Evolutionary conservation across 345 rosid species (phyloP), one percentile per base, ranked within the genome.

Genomic region (Aquilaria malaccensis): DNA sequence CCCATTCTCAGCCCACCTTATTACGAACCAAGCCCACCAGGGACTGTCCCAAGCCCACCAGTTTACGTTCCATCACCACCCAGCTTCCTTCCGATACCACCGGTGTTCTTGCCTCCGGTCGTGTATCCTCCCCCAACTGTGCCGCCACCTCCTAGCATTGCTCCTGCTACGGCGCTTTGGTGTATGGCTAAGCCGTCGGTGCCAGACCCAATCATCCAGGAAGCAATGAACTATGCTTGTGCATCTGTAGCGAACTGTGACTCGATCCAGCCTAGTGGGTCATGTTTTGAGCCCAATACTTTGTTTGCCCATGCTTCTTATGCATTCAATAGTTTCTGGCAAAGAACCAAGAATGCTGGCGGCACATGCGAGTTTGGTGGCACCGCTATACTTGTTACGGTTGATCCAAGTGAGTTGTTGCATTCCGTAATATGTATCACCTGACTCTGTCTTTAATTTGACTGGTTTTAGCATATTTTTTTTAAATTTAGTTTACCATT

Each of bases 241-340:
- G 96, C 77, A 31, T 83, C 96, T 0, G 97, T 95, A 7, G 97
- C 99, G 0, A 95, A 94, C 56, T 94, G 99, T 29, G 71, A 76
- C 15, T 81, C 89, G 0, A 81, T 94, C 62, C 86, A 72, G 68
- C 79, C 97, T 0, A 73, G 61, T 31, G 95, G 97, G 15, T 47
- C 83, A 5, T 88, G 99, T 66, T 94, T 84, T 67, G 65, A 77
- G 69, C 99, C 99, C 59, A 60, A 94, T 57, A 81, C 90, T 3
- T 46, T 87, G 48, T 84, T 77, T 74, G 95, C 92, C 0, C 97
- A 94, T 57, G 95, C 97, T 60, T 94, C 99, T 2, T 90, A 69
- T 47, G 97, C 99, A 3, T 94, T 90, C 66, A 94, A 94, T 59
- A 94, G 97, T 63, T 90, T 83, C 69, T 93, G 94, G 94, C 99